Percentiles rank a stretch among this genome's conserved stretches.
phyloP scores from a whole-genome alignment of 441 rosid species.

The Mallotus japonicus region DNA sequence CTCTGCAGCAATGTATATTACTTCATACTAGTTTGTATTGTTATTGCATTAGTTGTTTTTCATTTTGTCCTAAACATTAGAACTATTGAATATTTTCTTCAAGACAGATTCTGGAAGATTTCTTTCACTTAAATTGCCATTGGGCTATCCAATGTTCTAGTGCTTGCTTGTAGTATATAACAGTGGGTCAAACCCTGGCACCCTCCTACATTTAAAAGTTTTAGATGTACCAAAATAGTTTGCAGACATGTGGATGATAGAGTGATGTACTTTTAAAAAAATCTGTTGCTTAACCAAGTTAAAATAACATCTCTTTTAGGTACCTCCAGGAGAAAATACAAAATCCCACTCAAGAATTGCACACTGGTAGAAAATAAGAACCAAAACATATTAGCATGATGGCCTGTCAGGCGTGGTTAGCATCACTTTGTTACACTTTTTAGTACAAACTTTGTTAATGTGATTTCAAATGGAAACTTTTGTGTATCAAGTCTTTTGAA shows the following conservation, averaged over 20 bases:
- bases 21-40: neutral
- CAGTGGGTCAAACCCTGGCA: neutral
- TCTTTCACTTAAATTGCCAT: neutral
- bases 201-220: neutral
- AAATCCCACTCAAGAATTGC: neutral
- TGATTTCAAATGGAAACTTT: neutral
- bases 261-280: neutral
- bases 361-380: constrained; percentile 5
- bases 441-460: neutral
- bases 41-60: neutral
- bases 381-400: neutral
- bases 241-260: neutral
- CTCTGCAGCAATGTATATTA: neutral
- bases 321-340: neutral
- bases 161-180: neutral
- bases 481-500: neutral
- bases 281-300: neutral
- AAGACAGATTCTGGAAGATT: neutral
- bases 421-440: neutral
- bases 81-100: neutral
- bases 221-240: neutral
- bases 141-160: neutral
- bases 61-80: neutral
- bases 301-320: neutral
- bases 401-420: neutral